A percentile compares a stretch with the other conserved stretches of the same genome.
phyloP scores from a whole-genome alignment of 495 filamentous ascomycete genomes.

The Niebla homalea region DNA sequence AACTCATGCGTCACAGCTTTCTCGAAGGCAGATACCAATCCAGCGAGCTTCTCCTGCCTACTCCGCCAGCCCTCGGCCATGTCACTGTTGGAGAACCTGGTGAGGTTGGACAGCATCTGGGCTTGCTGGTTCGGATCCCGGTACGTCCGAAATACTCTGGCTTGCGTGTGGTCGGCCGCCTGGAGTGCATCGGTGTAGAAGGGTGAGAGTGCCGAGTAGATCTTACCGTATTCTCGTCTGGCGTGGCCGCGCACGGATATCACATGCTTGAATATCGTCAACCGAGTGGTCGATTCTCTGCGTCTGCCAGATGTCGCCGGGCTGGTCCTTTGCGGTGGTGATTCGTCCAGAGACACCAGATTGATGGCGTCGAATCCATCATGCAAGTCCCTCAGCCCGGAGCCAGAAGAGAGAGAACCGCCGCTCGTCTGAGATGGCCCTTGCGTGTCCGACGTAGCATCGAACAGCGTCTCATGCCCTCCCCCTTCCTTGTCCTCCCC shows the following conservation, averaged over 20 bases:
- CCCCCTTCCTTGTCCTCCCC: neutral
- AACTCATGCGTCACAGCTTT: constrained; percentile 83
- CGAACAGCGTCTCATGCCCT: constrained; percentile 45
- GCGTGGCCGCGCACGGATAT: constrained; percentile 77
- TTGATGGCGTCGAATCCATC: constrained; percentile 59
- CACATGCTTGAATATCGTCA: constrained; percentile 53
- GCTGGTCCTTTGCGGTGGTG: neutral
- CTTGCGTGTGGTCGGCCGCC: constrained; percentile 63
- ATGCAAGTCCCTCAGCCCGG: constrained; percentile 23
- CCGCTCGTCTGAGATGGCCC: constrained; percentile 9
- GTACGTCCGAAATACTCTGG: constrained; percentile 72
- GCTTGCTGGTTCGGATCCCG: constrained; percentile 81
- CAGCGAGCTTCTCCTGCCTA: constrained; percentile 53
- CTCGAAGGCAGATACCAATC: constrained; percentile 77
- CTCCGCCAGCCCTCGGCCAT: constrained; percentile 57
- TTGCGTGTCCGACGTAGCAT: constrained; percentile 45
- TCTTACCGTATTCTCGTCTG: constrained; percentile 76
- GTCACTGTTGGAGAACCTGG: constrained; percentile 67
- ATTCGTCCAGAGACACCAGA: constrained; percentile 23
- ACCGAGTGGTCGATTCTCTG: constrained; percentile 42
- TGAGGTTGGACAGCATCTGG: constrained; percentile 67
- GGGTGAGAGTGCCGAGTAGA: constrained; percentile 76
- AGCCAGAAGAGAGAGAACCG: neutral
- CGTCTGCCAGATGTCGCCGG: neutral
- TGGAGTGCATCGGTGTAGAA: constrained; percentile 73